Percentiles rank a stretch among this genome's conserved stretches.
Conservation (phyloP, 2,329 filamentous ascomycete genomes). For the Alternaria alternata region DNA sequence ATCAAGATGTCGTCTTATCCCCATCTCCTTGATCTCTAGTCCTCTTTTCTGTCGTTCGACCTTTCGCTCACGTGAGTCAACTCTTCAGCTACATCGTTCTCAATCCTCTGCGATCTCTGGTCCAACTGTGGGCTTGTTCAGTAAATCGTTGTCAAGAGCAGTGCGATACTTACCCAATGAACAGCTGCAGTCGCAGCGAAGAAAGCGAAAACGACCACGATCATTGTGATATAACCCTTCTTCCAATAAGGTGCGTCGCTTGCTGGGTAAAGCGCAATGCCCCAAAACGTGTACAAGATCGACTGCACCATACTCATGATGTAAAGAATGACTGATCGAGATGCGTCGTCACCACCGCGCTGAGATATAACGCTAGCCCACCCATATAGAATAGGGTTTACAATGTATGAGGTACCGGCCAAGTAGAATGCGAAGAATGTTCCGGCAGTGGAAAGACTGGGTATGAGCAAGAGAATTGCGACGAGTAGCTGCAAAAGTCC, state of each 20-base stretch:
- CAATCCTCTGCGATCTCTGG: background rate
- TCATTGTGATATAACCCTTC: conserved; percentile 50
- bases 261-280: conserved; percentile 54
- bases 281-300: conserved; percentile 57
- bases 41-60: background rate
- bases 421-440: conserved; percentile 52
- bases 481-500: conserved; percentile 46
- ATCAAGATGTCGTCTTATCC: background rate
- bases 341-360: conserved; percentile 53
- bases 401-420: conserved; percentile 51
- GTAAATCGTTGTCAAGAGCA: background rate
- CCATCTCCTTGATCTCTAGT: background rate
- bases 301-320: conserved; percentile 54
- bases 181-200: conserved; percentile 34
- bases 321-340: conserved; percentile 52
- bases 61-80: background rate
- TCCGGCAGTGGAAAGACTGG: conserved; percentile 40
- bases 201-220: conserved; percentile 41
- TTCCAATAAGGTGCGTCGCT: conserved; percentile 56
- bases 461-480: conserved; percentile 46
- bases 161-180: conserved; percentile 26
- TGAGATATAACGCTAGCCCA: conserved; percentile 53
- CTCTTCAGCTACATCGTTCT: background rate
- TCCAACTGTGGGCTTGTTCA: conserved; percentile 2
- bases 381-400: conserved; percentile 52